These are phyloP conservation scores for Xylaria sp. DNA, from an alignment of 2,329 filamentous ascomycete genomes.

Conservation along the genomic window DNA sequence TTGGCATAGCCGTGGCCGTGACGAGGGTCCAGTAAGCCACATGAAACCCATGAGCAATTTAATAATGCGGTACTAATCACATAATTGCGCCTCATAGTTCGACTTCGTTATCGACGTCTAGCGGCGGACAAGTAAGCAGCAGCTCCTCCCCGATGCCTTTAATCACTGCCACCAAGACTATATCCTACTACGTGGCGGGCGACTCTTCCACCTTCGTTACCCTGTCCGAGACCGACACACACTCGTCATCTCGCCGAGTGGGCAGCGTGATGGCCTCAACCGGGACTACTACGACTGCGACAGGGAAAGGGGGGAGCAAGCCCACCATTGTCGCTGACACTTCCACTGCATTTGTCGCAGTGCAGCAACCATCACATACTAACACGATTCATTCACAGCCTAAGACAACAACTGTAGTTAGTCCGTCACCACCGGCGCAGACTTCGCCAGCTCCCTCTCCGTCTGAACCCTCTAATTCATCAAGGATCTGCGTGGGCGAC, in stretches of 20 bases:
- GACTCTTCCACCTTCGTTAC: slow-evolving; percentile 24
- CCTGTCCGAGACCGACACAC: slow-evolving; percentile 9
- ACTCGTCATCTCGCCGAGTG: slow-evolving; percentile 15
- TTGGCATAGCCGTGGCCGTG: slow-evolving; percentile 42
- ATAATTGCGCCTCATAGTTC: slow-evolving; percentile 20
- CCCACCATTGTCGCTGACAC: slow-evolving; percentile 14
- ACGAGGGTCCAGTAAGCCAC: slow-evolving; percentile 38
- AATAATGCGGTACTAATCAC: not conserved
- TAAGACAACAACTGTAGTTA: not conserved
- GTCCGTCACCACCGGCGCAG: slow-evolving; percentile 6
- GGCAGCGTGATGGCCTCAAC: not conserved
- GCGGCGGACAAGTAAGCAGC: slow-evolving; percentile 36
- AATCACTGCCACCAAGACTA: slow-evolving; percentile 32
- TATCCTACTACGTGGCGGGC: slow-evolving; percentile 28
- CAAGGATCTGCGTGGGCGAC: slow-evolving; percentile 36
- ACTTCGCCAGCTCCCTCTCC: slow-evolving; percentile 3
- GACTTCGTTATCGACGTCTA: slow-evolving; percentile 14
- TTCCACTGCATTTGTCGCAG: slow-evolving; percentile 20
- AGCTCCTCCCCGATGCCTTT: slow-evolving; percentile 19
- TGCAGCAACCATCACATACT: slow-evolving; percentile 24
- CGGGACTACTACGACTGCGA: slow-evolving; percentile 6
- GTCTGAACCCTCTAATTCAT: slow-evolving; percentile 16
- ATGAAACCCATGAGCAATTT: not conserved
- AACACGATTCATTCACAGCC: slow-evolving; percentile 31
- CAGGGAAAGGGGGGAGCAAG: not conserved